Base-by-base conservation (phyloP, 768 basidiomycete species). In the Pleurotus citrinopileatus region DNA sequence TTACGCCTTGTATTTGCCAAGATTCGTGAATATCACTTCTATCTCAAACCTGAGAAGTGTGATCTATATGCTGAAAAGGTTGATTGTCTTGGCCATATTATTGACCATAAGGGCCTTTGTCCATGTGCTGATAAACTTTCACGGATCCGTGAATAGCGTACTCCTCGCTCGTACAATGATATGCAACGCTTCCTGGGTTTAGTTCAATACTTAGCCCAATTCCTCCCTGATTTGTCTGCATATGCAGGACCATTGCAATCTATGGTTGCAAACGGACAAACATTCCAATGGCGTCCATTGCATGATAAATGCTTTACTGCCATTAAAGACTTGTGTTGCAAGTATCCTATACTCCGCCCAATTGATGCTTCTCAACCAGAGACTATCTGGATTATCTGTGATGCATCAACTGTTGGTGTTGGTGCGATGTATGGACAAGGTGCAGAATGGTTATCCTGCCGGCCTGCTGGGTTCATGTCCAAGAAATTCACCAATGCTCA, bases 131-230 rank as follows among this genome's bases (percentile, higher is more conserved):
- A 76, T 55, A 79, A 78, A 54, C 52, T 78, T 44, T 46, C 32
- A 1, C 28, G 52, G 0, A 67, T 78, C 1, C 29, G 63, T 0
- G 59, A 70, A 0, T 78, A 73, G 76, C 22, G 60, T 25, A 62
- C 57, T 12, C 75, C 72, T 0, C 37, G 63, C 0, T 60, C 57
- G 5, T 68, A 70, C 27, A 63, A 69, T 27, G 70, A 75, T 5
- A 60, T 78, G 1, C 71, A 73, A 40, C 26, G 60, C 17, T 78
- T 78, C 40, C 55, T 76, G 1, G 74, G 76, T 15, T 61, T 77
- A 0, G 65, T 75, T 0, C 61, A 75, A 22, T 77, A 76, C 52
- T 34, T 77, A 1, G 63, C 61, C 2, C 64, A 65, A 5, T 73
- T 71, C 55, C 59, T 76, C 50, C 70, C 72, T 0, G 63, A 73